Evolutionary conservation across 2,329 filamentous ascomycete genomes (phyloP).

Genomic region (Aspergillus puulaauensis): DNA sequence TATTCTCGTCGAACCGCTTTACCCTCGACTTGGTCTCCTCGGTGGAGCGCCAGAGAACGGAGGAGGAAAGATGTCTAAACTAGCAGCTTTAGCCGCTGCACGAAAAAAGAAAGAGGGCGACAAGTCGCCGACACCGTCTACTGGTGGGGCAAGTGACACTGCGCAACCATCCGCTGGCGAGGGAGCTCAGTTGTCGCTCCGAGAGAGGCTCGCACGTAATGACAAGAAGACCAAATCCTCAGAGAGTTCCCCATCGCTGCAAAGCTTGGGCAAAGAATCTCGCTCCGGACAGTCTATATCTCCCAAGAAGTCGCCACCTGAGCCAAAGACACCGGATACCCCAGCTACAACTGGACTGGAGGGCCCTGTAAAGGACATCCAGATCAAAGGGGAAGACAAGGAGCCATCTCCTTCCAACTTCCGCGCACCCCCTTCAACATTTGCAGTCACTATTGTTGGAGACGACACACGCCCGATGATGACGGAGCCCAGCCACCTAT

Average conservation of each 20-base stretch:
- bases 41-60: constrained; percentile 66
- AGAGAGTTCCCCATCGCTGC: constrained; percentile 24
- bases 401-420: constrained; percentile 28
- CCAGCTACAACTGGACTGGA: constrained; percentile 2
- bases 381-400: constrained; percentile 13
- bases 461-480: constrained; percentile 21
- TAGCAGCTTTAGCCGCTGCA: constrained; percentile 84
- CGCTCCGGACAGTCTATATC: constrained; percentile 15
- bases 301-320: constrained; percentile 21
- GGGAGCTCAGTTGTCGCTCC: constrained; percentile 33
- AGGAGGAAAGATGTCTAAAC: constrained; percentile 76
- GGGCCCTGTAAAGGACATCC: constrained; percentile 6
- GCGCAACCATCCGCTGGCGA: constrained; percentile 18
- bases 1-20: constrained; percentile 61
- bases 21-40: constrained; percentile 66
- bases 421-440: constrained; percentile 50
- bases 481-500: constrained; percentile 35
- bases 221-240: constrained; percentile 27
- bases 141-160: constrained; percentile 5
- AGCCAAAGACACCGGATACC: constrained; percentile 12
- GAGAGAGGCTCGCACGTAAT: constrained; percentile 37
- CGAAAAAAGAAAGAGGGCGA: constrained; percentile 79
- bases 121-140: constrained; percentile 39
- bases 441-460: constrained; percentile 48
- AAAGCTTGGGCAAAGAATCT: constrained; percentile 20